Evolutionary conservation across 2,329 filamentous ascomycete species (phyloP), one percentile per base, ranked within the genome.

Genomic region (Pyrenophora seminiperda): DNA sequence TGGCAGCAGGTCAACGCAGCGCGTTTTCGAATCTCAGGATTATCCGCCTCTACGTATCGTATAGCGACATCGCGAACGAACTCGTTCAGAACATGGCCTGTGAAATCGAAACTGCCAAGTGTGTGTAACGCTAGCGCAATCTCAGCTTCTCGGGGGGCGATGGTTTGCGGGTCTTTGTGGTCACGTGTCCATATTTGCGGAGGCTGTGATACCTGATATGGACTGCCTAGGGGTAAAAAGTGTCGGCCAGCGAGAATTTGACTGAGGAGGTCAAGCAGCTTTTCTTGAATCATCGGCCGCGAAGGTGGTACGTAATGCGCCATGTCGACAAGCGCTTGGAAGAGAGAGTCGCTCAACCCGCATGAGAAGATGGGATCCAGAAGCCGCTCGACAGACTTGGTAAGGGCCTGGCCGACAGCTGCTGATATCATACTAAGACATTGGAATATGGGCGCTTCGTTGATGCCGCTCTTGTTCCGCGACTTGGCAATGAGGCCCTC

Each of bases 31-130:
- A 96, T 97, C 58, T 95, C 90, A 0, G 91, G 83, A 63, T 96
- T 95, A 62, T 97, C 93, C 57, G 96, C 94, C 62, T 99, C 93
- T 33, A 99, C 93, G 64, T 97, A 99, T 71, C 93, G 94, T 68
- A 99, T 95, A 3, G 95, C 94, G 41, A 99, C 94, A 69, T 99
- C 94, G 18, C 94, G 89, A 20, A 99, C 94, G 62, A 99, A 99
- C 71, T 99, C 95, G 65, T 99, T 99, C 13, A 99, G 78, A 13
- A 97, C 89, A 66, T 97, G 91, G 2, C 90, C 87, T 11, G 63
- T 68, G 42, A 99, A 99, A 72, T 99, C 94, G 66, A 99, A 99
- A 69, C 91, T 97, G n/a, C 94, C 95, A 0, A 99, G 80, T 0
- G 95, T 99, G 65, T 96, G 92, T 13, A 99, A 81, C 3, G 94